These are phyloP conservation scores for Beauveria pseudobassiana DNA, from an alignment of 2,329 filamentous ascomycete genomes.

Conservation along the genomic window DNA sequence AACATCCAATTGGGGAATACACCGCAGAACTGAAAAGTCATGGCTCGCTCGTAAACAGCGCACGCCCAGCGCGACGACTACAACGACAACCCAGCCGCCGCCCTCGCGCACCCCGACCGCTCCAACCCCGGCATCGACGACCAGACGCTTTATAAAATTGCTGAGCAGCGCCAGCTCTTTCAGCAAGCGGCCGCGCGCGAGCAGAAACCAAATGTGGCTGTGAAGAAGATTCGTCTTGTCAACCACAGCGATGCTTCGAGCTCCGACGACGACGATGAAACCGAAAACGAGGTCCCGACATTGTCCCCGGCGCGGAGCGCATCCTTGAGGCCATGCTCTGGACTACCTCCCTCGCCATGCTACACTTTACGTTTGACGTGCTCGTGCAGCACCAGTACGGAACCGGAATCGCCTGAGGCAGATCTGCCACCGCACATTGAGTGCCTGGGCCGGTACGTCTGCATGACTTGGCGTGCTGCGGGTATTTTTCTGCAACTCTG, in stretches of 20 bases:
- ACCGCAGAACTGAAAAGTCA: neutral
- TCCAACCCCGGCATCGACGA: constrained; percentile 42
- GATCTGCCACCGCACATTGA: constrained; percentile 44
- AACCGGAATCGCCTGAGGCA: constrained; percentile 52
- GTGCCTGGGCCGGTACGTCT: constrained; percentile 44
- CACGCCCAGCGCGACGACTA: constrained; percentile 21
- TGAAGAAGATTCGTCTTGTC: constrained; percentile 9
- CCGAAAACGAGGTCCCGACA: constrained; percentile 19
- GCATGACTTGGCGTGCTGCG: too few relatives aligned
- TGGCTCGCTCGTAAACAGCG: constrained; percentile 10
- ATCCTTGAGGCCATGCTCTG: constrained; percentile 50
- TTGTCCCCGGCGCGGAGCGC: constrained; percentile 40
- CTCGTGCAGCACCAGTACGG: constrained; percentile 73
- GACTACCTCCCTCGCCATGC: constrained; percentile 56
- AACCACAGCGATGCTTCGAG: constrained; percentile 20
- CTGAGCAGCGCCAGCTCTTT: constrained; percentile 55
- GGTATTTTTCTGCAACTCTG: neutral
- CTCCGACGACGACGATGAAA: constrained; percentile 21
- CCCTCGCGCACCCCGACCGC: constrained; percentile 54
- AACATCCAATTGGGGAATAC: neutral
- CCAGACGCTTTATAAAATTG: constrained; percentile 67
- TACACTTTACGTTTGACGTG: constrained; percentile 73
- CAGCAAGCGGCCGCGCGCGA: constrained; percentile 35
- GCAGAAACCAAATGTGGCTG: constrained; percentile 16
- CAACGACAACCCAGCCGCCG: constrained; percentile 10